Evolutionary conservation across 352 stramenopile species (phyloP).

Genomic region (Globisporangium sylvaticum): DNA sequence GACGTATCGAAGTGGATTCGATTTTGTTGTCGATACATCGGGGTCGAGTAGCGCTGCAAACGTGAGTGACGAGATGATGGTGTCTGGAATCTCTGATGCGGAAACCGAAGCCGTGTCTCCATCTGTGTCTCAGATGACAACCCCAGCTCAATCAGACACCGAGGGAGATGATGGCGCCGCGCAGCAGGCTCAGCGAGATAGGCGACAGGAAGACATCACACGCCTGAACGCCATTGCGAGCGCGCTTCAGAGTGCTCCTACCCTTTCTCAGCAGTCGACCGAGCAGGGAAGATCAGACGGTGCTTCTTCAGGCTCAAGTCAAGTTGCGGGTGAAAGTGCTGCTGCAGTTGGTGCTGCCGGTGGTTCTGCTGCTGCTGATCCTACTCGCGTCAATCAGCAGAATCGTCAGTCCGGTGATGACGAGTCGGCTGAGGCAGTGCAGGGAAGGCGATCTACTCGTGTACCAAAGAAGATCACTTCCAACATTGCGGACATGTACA

Average conservation of each 20-base stretch:
- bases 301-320: neutral
- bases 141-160: slow-evolving; percentile 58
- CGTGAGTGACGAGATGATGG: slow-evolving; percentile 3
- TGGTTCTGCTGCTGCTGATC: neutral
- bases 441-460: slow-evolving; percentile 46
- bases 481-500: slow-evolving; percentile 79
- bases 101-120: slow-evolving; percentile 55
- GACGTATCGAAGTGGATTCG: slow-evolving; percentile 51
- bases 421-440: slow-evolving; percentile 12
- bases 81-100: slow-evolving; percentile 33
- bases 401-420: neutral
- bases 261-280: too few species aligned
- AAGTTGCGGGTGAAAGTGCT: too few species aligned
- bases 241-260: slow-evolving; percentile 16
- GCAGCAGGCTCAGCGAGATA: slow-evolving; percentile 28
- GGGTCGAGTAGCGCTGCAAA: neutral
- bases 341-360: neutral
- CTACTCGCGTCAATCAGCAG: neutral
- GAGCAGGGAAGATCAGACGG: neutral
- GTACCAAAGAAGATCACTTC: slow-evolving; percentile 72
- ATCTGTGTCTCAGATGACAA: slow-evolving; percentile 69
- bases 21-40: slow-evolving; percentile 39
- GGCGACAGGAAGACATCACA: slow-evolving; percentile 21
- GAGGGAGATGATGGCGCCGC: slow-evolving; percentile 37
- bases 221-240: slow-evolving; percentile 29